These are phyloP conservation scores for Annona squamosa DNA, from an alignment of 164 flowering plant species.

Conservation along the genomic window DNA sequence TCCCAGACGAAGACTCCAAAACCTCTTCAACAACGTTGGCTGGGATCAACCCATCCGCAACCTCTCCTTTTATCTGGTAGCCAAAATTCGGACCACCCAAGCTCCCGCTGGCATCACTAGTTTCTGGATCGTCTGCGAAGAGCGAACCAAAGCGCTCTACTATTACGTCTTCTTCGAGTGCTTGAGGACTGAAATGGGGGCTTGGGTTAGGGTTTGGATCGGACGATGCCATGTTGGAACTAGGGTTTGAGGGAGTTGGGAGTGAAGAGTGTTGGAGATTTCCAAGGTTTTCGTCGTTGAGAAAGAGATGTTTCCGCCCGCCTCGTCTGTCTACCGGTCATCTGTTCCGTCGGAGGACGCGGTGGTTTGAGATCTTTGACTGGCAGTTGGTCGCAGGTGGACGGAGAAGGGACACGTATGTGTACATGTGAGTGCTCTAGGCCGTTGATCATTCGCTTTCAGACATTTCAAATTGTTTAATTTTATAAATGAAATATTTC, in stretches of 20 bases:
- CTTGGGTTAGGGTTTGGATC: constrained; percentile 25
- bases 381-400: neutral
- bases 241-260: neutral
- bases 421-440: neutral
- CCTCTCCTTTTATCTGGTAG: constrained; percentile 3
- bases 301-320: neutral
- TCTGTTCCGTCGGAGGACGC: neutral
- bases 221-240: constrained; percentile 5
- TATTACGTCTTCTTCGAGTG: constrained; percentile 12
- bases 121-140: constrained; percentile 5
- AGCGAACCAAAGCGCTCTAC: constrained; percentile 22
- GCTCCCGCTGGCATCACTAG: neutral
- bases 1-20: neutral
- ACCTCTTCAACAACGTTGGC: constrained; percentile 6
- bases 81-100: constrained; percentile 1
- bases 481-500: too few relatives aligned
- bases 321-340: neutral
- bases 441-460: neutral
- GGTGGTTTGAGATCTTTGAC: neutral
- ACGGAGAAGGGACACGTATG: neutral
- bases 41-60: neutral
- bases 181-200: constrained; percentile 12
- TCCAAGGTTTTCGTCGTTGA: neutral
- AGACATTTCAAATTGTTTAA: too few relatives aligned
- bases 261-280: neutral